Evolutionary conservation across 2,329 filamentous ascomycete species (phyloP).

Genomic region (Trichoderma simmonsii): DNA sequence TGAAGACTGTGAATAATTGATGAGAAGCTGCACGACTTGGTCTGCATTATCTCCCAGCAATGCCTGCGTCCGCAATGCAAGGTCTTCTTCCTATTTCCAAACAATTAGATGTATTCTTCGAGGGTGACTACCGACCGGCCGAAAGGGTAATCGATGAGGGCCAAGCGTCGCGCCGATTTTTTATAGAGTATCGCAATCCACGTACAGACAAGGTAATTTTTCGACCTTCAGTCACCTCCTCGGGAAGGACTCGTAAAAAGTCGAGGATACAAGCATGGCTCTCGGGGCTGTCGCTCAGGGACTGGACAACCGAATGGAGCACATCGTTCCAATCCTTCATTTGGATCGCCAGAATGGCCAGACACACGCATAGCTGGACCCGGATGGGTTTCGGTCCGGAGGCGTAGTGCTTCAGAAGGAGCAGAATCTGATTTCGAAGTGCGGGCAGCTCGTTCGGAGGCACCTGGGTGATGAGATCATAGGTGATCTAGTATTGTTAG

Average conservation of each 20-base stretch:
- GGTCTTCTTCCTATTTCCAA: slow-evolving; percentile 84
- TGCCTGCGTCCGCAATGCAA: slow-evolving; percentile 79
- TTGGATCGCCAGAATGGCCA: slow-evolving; percentile 92
- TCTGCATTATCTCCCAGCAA: slow-evolving; percentile 86
- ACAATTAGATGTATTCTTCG: slow-evolving; percentile 36
- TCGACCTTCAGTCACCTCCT: slow-evolving; percentile 98
- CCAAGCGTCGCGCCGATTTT: slow-evolving; percentile 38
- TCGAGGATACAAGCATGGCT: slow-evolving; percentile 88
- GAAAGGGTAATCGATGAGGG: slow-evolving; percentile 33
- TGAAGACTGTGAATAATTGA: slow-evolving; percentile 89
- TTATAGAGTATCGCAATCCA: slow-evolving; percentile 55
- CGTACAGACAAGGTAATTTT: slow-evolving; percentile 99
- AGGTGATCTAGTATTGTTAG: slow-evolving; percentile 69
- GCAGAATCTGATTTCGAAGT: slow-evolving; percentile 79
- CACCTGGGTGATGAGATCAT: slow-evolving; percentile 84
- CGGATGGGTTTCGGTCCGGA: slow-evolving; percentile 79
- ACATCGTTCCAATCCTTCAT: slow-evolving; percentile 97
- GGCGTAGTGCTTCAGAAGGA: slow-evolving; percentile 76
- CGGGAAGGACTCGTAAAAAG: slow-evolving; percentile 92
- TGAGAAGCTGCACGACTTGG: slow-evolving; percentile 81
- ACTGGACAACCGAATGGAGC: slow-evolving; percentile 72
- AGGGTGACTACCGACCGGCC: slow-evolving; percentile 29
- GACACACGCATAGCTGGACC: slow-evolving; percentile 89
- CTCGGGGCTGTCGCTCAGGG: slow-evolving; percentile 71
- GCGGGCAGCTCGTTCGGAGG: slow-evolving; percentile 69